These are phyloP conservation scores for Sanghuangporus baumii DNA, from an alignment of 1,284 basidiomycete genomes.

Conservation along the genomic window DNA sequence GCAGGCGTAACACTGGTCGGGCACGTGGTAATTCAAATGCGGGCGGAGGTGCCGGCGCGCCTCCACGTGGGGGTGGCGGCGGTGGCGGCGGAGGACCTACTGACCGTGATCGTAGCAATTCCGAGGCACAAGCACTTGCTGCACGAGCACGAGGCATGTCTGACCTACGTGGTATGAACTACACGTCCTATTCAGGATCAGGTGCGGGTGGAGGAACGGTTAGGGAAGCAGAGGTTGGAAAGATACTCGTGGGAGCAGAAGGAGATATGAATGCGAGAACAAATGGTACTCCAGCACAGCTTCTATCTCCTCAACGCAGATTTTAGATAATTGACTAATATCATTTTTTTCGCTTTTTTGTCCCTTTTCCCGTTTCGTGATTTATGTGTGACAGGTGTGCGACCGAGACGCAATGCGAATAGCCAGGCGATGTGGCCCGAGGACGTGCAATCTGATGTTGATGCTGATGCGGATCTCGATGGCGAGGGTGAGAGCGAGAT, in stretches of 20 bases:
- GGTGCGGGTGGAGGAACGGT: not conserved
- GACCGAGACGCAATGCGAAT: not conserved
- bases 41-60: constrained; percentile 33
- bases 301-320: constrained; percentile 1
- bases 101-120: constrained; percentile 31
- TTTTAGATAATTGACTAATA: constrained; percentile 6
- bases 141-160: constrained; percentile 47
- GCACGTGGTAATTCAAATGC: constrained; percentile 46
- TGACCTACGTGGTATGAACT: constrained; percentile 29
- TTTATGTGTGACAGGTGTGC: not conserved
- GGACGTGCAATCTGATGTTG: not conserved
- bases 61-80: constrained; percentile 32
- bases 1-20: constrained; percentile 55
- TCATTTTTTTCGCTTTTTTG: not conserved
- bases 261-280: not conserved
- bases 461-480: not conserved
- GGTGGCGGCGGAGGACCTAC: constrained; percentile 31
- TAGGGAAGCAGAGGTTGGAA: not conserved
- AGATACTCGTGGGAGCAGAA: not conserved
- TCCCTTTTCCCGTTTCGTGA: not conserved
- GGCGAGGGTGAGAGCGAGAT: not conserved
- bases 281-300: constrained; percentile 9
- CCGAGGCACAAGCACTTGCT: constrained; percentile 22
- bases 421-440: constrained; percentile 2
- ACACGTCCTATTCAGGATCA: not conserved